These are phyloP conservation scores for Lactifluus rugatus DNA, from an alignment of 768 basidiomycete species.

Conservation along the genomic window DNA sequence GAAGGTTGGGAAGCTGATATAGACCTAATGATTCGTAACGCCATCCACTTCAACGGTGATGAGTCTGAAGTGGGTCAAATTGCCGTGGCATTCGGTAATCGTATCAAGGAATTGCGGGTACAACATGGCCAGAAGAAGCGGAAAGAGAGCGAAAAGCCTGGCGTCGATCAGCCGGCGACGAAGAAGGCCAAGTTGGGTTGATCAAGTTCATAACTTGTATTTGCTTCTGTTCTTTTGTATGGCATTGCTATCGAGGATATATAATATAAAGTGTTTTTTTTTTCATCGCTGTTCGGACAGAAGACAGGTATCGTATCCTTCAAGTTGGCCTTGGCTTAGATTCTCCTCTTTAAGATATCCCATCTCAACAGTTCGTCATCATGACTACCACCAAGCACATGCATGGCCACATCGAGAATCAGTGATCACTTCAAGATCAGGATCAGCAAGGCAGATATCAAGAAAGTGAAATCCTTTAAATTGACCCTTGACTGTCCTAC, in stretches of 20 bases:
- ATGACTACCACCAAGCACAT: no score
- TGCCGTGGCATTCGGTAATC: slow-evolving; percentile 41
- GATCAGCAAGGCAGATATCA: no score
- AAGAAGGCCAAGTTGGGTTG: slow-evolving; percentile 61
- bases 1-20: slow-evolving; percentile 80
- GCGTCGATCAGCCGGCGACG: slow-evolving; percentile 41
- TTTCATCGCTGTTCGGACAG: slow-evolving; percentile 18
- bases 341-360: neutral
- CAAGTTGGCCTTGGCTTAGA: no score
- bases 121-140: slow-evolving; percentile 51
- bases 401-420: no score
- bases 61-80: slow-evolving; percentile 71
- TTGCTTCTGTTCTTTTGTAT: neutral
- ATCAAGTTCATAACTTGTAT: slow-evolving; percentile 15
- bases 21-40: slow-evolving; percentile 81
- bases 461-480: no score
- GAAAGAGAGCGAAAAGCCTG: slow-evolving; percentile 61
- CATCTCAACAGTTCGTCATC: no score
- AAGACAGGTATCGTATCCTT: neutral
- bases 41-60: slow-evolving; percentile 77
- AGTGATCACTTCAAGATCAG: no score
- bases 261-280: slow-evolving; percentile 7
- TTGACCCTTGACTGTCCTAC: no score
- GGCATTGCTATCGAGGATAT: neutral
- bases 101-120: slow-evolving; percentile 44